phyloP scores from a whole-genome alignment of 352 stramenopile genomes.

The Proteromonas lacertae region DNA sequence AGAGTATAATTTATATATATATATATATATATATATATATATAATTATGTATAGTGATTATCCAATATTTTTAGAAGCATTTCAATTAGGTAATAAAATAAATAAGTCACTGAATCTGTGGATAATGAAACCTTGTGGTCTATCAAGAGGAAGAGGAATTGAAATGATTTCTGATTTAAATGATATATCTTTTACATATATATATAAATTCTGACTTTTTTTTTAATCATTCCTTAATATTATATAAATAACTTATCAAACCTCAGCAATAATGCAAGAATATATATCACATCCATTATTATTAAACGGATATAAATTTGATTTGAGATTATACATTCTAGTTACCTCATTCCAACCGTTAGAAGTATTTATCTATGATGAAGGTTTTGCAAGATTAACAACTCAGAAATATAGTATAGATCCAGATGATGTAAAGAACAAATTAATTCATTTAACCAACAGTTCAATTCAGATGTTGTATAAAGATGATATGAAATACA shows the following conservation, averaged over 20 bases:
- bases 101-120: slow-evolving; percentile 29
- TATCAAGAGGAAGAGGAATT: slow-evolving; percentile 57
- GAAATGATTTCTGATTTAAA: slow-evolving; percentile 40
- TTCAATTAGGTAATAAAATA: slow-evolving; percentile 4
- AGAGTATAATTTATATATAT: slow-evolving; percentile 50
- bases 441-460: slow-evolving; percentile 70
- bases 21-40: slow-evolving; percentile 23
- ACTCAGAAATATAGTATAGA: slow-evolving; percentile 26
- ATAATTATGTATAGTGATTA: slow-evolving; percentile 5
- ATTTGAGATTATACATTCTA: slow-evolving; percentile 59
- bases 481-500: background rate
- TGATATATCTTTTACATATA: no score
- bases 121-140: slow-evolving; percentile 64
- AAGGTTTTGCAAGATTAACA: slow-evolving; percentile 55
- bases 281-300: slow-evolving; percentile 46
- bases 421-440: slow-evolving; percentile 23
- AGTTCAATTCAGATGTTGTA: slow-evolving; percentile 51
- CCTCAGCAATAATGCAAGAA: slow-evolving; percentile 43
- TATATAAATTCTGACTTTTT: no score
- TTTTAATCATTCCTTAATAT: no score
- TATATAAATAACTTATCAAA: slow-evolving; percentile 35
- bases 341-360: slow-evolving; percentile 61
- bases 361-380: slow-evolving; percentile 58
- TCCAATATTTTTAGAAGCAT: background rate
- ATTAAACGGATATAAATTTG: slow-evolving; percentile 51